phyloP scores from a whole-genome alignment of 139 green algal genomes.

The Spirogloea muscicola region DNA sequence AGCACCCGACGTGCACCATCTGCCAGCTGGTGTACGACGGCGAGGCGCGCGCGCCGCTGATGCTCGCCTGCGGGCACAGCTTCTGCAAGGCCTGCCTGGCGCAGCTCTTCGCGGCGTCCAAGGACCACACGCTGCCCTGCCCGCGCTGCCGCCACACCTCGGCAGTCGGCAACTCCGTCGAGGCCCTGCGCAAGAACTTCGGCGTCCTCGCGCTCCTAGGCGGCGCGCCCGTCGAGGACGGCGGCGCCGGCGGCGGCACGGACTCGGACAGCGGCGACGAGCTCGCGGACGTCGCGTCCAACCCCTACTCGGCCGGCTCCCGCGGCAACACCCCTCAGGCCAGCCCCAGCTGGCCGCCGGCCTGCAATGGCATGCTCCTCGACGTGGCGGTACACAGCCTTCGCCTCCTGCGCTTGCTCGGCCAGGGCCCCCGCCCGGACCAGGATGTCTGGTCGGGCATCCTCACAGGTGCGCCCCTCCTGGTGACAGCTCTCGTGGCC shows the following conservation, averaged over 20 bases:
- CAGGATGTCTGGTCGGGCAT: conserved; percentile 15
- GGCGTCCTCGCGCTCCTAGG: conserved; percentile 12
- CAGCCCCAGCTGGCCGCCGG: conserved; percentile 4
- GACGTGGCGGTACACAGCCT: conserved; percentile 11
- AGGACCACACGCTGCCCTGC: conserved; percentile 10
- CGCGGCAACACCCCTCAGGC: conserved; percentile 13
- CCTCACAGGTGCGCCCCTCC: too few species aligned
- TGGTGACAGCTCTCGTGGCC: too few species aligned
- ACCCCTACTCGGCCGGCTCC: background rate
- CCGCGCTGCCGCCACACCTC: conserved; percentile 9
- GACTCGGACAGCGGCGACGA: conserved; percentile 15
- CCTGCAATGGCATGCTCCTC: background rate
- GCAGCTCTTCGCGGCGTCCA: conserved; percentile 7
- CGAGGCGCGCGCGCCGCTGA: conserved; percentile 15
- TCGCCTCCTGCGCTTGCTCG: background rate
- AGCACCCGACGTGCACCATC: conserved; percentile 11
- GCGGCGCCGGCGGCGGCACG: background rate
- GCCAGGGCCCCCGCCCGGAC: background rate
- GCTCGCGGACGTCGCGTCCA: background rate
- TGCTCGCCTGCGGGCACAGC: conserved; percentile 15
- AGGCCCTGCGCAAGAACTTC: conserved; percentile 21
- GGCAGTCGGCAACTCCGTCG: conserved; percentile 9
- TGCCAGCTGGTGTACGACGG: conserved; percentile 12
- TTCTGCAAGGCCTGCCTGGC: conserved; percentile 19
- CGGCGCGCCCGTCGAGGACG: background rate